phyloP scores from a whole-genome alignment of 805 yeast genomes.

The Saturnispora dispora region DNA sequence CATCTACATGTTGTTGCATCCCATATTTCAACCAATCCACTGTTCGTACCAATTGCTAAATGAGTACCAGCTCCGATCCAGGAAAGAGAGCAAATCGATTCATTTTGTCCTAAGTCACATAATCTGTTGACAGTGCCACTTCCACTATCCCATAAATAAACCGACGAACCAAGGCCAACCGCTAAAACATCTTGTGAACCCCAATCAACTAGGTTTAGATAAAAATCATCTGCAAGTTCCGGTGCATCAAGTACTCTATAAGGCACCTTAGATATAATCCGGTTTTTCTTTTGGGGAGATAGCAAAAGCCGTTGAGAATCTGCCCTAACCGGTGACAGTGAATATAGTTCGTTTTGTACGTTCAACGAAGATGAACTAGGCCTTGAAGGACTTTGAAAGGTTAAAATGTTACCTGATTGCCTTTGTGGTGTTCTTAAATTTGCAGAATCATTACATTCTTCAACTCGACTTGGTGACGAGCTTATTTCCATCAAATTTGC shows the following conservation, averaged over 20 bases:
- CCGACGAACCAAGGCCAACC: conserved; percentile 82
- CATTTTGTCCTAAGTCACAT: conserved; percentile 59
- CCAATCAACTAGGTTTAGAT: conserved; percentile 90
- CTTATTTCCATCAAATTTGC: neutral
- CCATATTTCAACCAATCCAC: conserved; percentile 90
- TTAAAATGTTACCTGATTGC: conserved; percentile 49
- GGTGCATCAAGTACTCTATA: conserved; percentile 94
- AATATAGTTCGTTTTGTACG: conserved; percentile 65
- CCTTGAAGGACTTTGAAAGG: conserved; percentile 64
- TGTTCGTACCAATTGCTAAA: conserved; percentile 81
- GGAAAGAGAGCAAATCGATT: conserved; percentile 69
- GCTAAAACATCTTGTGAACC: conserved; percentile 82
- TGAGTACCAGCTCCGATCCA: conserved; percentile 97
- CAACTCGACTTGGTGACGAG: neutral
- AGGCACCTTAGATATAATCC: conserved; percentile 79
- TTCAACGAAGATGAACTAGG: conserved; percentile 53
- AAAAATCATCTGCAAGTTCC: conserved; percentile 87
- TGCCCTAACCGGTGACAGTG: conserved; percentile 78
- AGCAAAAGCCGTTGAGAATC: conserved; percentile 74
- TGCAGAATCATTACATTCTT: conserved; percentile 2
- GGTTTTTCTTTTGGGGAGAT: conserved; percentile 71
- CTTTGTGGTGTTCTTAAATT: conserved; percentile 24
- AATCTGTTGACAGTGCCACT: conserved; percentile 76
- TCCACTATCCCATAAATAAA: conserved; percentile 84
- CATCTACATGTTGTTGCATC: conserved; percentile 78